Evolutionary conservation across 345 rosid genomes (phyloP).

Genomic region (Trapa bicornis): DNA sequence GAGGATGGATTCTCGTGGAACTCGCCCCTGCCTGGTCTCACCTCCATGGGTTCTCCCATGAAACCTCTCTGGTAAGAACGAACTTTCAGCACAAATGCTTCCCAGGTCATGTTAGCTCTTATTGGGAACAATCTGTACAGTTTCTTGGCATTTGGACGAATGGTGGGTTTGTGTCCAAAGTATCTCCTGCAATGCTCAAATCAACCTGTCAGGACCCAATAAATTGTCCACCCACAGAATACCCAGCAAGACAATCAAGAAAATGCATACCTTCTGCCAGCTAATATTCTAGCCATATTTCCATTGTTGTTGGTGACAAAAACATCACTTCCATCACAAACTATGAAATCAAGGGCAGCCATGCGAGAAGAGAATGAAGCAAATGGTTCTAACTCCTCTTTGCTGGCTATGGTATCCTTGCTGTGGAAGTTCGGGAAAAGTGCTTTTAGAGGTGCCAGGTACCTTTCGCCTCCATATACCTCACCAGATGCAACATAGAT

Average conservation of each 20-base stretch:
- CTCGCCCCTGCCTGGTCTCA: conserved; percentile 89
- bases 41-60: conserved; percentile 96
- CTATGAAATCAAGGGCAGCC: conserved; percentile 97
- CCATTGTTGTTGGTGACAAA: conserved; percentile 97
- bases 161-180: conserved; percentile 87
- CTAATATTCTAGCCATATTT: conserved; percentile 89
- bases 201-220: conserved; percentile 1
- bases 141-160: conserved; percentile 90
- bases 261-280: conserved; percentile 66
- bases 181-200: conserved; percentile 49
- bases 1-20: conserved; percentile 92
- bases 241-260: background rate
- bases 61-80: conserved; percentile 73
- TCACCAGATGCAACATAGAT: conserved; percentile 98
- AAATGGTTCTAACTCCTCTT: conserved; percentile 65
- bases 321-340: conserved; percentile 90
- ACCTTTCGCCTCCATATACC: conserved; percentile 77
- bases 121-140: conserved; percentile 57
- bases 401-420: conserved; percentile 71
- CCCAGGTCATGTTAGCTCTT: conserved; percentile 72
- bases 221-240: background rate
- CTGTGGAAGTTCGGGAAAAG: conserved; percentile 84
- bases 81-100: conserved; percentile 63
- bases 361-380: conserved; percentile 81
- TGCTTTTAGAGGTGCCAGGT: conserved; percentile 67